Base-by-base conservation (phyloP, 441 rosid species). In the Raphanus hybrid region DNA sequence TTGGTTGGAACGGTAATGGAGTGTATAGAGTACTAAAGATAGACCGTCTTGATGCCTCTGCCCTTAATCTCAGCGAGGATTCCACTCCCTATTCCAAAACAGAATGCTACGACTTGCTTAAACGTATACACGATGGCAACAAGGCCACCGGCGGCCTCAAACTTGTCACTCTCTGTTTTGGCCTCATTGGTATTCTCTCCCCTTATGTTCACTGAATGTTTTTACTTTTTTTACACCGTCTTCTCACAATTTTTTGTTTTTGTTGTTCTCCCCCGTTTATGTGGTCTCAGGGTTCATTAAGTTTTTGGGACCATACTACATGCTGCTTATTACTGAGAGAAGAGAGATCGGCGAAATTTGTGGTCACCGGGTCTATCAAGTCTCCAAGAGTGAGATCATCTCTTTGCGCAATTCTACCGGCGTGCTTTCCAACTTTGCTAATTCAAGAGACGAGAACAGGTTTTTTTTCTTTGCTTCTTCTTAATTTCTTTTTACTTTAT, bases 271-370 rank as follows among this genome's bases (percentile, higher is more conserved):
- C n/a, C n/a, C n/a, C 39, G 3, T 52, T 15, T 39, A 70, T 70
- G 70, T 73, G 78, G 14, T 78, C 48, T 70, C 84, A 95, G 98
- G 99, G 66, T 95, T 95, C 74, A 82, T 95, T 70, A 95, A 89
- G 78, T 95, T 93, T 85, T 77, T 93, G 83, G 99, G 99, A 75
- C 97, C 99, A 37, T 93, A 95, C 69, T 93, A 95, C 89, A 95
- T 95, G 99, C 82, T 95, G 64, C 86, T 95, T 60, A 93, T 95
- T 32, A 95, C 99, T 23, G 83, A 87, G 80, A 87, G 97, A 84
- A 90, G 96, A 85, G 88, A 80, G 81, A 90, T 95, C 10, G 97
- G 99, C 74, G 86, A 87, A 59, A 93, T 95, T 43, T 87, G 93
- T 78, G 99, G 99, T 77, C 96, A 93, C 78, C 77, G 71, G 78